A percentile compares a stretch with the other conserved stretches of the same genome.
These are phyloP conservation scores for Paulownia fortunei DNA, from an alignment of 257 asterid genomes.

Conservation along the genomic window DNA sequence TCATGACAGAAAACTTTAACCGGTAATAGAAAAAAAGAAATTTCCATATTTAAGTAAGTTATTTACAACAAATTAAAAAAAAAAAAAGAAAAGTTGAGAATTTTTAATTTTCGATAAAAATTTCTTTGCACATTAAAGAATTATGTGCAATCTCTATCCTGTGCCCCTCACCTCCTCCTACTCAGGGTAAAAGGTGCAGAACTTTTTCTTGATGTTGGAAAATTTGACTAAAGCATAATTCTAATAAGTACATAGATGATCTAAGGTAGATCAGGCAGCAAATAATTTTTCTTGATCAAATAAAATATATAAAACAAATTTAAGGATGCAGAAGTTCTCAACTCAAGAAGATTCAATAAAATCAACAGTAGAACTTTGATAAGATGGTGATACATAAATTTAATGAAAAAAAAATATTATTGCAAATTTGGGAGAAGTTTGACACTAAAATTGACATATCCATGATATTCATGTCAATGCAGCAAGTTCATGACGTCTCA, in stretches of 20 bases:
- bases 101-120: not conserved
- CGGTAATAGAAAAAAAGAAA: not conserved
- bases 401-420: not conserved
- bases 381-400: not conserved
- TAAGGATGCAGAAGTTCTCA: not conserved
- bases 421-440: not conserved
- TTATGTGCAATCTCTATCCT: not conserved
- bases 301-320: not conserved
- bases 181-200: not conserved
- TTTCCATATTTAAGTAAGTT: not conserved
- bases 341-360: not conserved
- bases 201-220: not conserved
- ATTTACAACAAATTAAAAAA: not conserved
- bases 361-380: not conserved
- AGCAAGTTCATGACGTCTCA: not conserved
- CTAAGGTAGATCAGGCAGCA: not conserved
- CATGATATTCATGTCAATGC: not conserved
- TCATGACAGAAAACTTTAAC: conserved; percentile 6
- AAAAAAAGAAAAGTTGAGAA: not conserved
- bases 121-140: not conserved
- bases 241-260: not conserved
- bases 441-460: not conserved
- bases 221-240: not conserved
- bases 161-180: not conserved
- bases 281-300: not conserved